Percentiles rank a stretch among this genome's conserved stretches.
Conservation (phyloP, 139 green algal species). For the Chloropicon primus region DNA sequence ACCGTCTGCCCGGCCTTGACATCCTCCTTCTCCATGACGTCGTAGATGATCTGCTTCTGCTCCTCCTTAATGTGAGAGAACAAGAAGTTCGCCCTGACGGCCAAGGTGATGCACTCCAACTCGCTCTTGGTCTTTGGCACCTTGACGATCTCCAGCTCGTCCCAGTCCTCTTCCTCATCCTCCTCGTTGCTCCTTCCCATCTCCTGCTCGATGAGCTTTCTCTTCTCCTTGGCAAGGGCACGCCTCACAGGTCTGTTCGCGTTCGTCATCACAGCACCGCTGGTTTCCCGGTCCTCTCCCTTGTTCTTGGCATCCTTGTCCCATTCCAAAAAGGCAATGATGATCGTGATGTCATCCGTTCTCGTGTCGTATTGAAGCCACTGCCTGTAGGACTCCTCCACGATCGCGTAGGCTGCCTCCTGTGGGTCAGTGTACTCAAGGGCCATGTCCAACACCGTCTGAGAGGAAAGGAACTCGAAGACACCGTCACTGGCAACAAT, state of each 20-base stretch:
- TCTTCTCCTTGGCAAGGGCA: not conserved
- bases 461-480: conserved; percentile 86
- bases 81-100: conserved; percentile 39
- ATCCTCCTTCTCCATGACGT: conserved; percentile 15
- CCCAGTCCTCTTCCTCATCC: not conserved
- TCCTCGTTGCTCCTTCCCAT: not conserved
- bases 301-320: not conserved
- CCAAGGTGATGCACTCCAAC: conserved; percentile 17
- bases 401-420: conserved; percentile 54
- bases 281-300: not conserved
- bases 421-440: conserved; percentile 45
- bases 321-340: conserved; percentile 25
- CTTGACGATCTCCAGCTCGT: not conserved
- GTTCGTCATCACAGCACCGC: not conserved
- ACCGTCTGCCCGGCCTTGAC: conserved; percentile 34
- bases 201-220: not conserved
- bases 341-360: conserved; percentile 89
- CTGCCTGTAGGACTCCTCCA: conserved; percentile 61
- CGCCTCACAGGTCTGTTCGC: not conserved
- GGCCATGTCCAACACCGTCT: conserved; percentile 81
- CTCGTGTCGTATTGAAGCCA: conserved; percentile 83
- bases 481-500: conserved; percentile 86
- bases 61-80: conserved; percentile 33
- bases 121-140: conserved; percentile 5
- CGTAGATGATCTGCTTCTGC: conserved; percentile 13